Percentiles rank a stretch among this genome's conserved stretches.
Evolutionary conservation across 202 grass and related monocot species (phyloP).

Genomic region (Sporobolus alterniflorus): DNA sequence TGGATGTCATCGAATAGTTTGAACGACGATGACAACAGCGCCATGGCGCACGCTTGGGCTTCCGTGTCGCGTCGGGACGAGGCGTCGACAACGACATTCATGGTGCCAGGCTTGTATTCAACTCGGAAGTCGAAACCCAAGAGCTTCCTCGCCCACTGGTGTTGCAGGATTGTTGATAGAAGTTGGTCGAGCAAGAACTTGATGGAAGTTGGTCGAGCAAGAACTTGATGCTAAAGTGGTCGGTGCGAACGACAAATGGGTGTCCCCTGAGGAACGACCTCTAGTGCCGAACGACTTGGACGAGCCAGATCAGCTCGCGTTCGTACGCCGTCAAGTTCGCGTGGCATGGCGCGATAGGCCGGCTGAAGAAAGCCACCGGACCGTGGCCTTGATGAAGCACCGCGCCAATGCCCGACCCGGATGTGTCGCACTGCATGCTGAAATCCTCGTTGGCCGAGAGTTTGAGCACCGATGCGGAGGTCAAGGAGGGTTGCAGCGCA

Average conservation of each 20-base stretch:
- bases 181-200: no score
- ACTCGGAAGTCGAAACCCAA: background rate
- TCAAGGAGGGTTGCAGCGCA: fast-evolving
- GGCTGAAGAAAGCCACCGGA: background rate
- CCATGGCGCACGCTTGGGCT: no score
- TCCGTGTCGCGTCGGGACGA: background rate
- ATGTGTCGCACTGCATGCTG: background rate
- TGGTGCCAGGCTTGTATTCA: background rate
- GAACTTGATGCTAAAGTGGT: background rate
- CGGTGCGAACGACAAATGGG: no score
- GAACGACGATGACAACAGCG: background rate
- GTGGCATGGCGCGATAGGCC: background rate
- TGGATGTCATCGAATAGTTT: background rate
- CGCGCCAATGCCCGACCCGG: background rate
- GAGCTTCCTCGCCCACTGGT: background rate
- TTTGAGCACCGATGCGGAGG: fast-evolving
- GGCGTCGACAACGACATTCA: background rate
- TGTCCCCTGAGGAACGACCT: no score
- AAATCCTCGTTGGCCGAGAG: background rate
- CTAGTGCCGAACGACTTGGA: no score
- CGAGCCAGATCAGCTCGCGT: background rate
- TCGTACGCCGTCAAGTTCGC: background rate
- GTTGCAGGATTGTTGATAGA: background rate
- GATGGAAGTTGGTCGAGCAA: background rate
- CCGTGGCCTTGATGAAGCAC: background rate